A percentile compares a stretch with the other conserved stretches of the same genome.
These are phyloP conservation scores for Chlamydomonas reinhardtii DNA, from an alignment of 163 green algal genomes.

Conservation along the genomic window DNA sequence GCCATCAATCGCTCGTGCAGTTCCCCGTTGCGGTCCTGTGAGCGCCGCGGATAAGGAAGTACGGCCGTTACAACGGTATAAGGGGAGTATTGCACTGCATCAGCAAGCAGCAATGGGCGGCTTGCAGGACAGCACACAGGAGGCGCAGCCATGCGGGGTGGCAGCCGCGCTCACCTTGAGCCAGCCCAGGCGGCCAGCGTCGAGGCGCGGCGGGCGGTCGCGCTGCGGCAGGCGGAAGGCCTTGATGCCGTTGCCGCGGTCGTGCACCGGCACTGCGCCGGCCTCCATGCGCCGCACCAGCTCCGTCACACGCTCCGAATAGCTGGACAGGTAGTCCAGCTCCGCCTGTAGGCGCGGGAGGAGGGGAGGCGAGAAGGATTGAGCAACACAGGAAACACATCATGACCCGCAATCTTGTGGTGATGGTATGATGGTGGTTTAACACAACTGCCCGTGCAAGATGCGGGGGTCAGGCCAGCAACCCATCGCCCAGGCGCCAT, in stretches of 20 bases:
- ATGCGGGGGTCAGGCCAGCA: no score
- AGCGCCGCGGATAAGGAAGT: not conserved
- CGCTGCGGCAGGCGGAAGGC: conserved; percentile 49
- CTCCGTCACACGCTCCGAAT: conserved; percentile 52
- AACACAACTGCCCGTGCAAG: no score
- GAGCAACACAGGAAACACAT: no score
- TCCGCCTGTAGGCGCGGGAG: not conserved
- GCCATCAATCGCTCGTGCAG: conserved; percentile 7
- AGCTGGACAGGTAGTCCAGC: conserved; percentile 42
- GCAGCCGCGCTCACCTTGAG: not conserved
- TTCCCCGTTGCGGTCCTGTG: conserved; percentile 13
- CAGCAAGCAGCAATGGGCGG: no score
- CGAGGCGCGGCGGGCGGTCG: conserved; percentile 44
- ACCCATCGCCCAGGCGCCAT: no score
- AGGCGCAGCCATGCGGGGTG: no score
- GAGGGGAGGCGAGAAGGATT: no score
- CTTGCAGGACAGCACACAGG: no score
- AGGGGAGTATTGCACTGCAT: no score
- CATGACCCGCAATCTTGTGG: no score
- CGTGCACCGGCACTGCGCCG: conserved; percentile 48
- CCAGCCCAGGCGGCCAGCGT: conserved; percentile 31
- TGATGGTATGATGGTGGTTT: no score
- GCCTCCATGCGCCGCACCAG: conserved; percentile 56
- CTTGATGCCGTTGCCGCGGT: conserved; percentile 49
- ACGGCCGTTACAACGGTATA: no score